Percentiles rank a stretch among this genome's conserved stretches.
These are phyloP conservation scores for Diaporthe amygdali DNA, from an alignment of 2,329 filamentous ascomycete genomes.

Conservation along the genomic window DNA sequence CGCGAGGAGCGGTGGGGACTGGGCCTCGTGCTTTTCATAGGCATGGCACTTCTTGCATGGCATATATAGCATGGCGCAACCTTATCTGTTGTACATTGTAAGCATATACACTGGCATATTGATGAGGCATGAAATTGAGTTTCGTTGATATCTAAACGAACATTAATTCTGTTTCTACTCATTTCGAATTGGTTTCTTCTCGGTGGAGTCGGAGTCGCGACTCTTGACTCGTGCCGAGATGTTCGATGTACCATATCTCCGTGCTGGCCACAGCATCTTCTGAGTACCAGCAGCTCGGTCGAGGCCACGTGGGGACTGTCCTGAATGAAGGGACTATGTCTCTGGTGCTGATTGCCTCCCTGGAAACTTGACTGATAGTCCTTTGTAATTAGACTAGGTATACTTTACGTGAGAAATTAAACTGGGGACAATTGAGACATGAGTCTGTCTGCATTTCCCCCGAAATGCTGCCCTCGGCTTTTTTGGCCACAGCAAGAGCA, in stretches of 20 bases:
- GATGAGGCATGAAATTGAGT: neutral
- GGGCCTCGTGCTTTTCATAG: conserved; percentile 67
- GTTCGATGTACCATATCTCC: neutral
- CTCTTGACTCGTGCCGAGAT: neutral
- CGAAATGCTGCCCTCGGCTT: neutral
- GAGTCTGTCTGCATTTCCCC: neutral
- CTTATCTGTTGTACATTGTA: neutral
- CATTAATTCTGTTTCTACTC: neutral
- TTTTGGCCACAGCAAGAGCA: neutral
- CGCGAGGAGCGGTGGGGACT: conserved; percentile 73
- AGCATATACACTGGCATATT: neutral
- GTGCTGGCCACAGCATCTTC: neutral
- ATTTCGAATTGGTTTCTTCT: neutral
- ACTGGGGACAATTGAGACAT: neutral
- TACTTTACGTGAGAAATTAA: neutral
- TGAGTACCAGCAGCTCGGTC: neutral
- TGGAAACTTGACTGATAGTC: neutral
- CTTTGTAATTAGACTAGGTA: neutral
- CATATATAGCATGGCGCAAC: neutral
- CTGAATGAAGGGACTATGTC: neutral
- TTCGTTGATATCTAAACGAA: neutral
- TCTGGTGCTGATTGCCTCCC: neutral
- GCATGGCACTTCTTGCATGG: neutral
- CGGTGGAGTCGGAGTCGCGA: neutral
- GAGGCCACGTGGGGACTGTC: neutral